Conservation (phyloP, 2,329 filamentous ascomycete genomes). For the Sclerotinia trifoliorum region DNA sequence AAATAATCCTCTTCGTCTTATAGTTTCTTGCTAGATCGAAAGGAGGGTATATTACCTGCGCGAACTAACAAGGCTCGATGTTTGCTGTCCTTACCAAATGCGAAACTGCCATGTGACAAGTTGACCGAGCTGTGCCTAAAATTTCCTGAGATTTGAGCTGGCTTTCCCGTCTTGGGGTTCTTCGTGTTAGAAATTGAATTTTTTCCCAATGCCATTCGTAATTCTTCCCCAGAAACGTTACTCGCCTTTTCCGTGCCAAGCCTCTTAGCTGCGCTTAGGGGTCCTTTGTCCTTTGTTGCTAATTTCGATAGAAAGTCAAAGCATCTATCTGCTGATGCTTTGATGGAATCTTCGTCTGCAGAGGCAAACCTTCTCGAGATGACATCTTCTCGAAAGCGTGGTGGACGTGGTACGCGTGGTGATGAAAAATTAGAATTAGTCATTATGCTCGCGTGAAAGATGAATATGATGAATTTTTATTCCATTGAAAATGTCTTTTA, state of each 20-base stretch:
- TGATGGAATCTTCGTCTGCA: too few relatives aligned
- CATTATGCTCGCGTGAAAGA: too few relatives aligned
- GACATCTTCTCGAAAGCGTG: background rate
- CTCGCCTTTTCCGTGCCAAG: background rate
- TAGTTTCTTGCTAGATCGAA: background rate
- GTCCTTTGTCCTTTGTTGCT: background rate
- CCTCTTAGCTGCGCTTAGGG: background rate
- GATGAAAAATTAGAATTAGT: background rate
- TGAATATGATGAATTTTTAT: background rate
- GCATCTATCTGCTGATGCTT: accelerated
- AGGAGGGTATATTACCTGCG: background rate
- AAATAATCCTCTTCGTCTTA: background rate
- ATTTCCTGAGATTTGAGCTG: background rate
- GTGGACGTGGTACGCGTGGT: background rate
- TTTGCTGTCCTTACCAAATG: background rate
- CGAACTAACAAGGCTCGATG: background rate
- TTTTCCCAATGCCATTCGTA: background rate
- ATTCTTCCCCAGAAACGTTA: background rate
- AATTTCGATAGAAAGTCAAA: accelerated
- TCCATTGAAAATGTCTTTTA: accelerated
- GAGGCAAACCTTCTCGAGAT: background rate
- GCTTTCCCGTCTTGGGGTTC: background rate
- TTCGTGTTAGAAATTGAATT: background rate
- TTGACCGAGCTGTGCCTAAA: background rate
- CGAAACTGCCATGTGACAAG: background rate